Conservation (phyloP, 2,329 filamentous ascomycete genomes). For the Alternaria consortialis region DNA sequence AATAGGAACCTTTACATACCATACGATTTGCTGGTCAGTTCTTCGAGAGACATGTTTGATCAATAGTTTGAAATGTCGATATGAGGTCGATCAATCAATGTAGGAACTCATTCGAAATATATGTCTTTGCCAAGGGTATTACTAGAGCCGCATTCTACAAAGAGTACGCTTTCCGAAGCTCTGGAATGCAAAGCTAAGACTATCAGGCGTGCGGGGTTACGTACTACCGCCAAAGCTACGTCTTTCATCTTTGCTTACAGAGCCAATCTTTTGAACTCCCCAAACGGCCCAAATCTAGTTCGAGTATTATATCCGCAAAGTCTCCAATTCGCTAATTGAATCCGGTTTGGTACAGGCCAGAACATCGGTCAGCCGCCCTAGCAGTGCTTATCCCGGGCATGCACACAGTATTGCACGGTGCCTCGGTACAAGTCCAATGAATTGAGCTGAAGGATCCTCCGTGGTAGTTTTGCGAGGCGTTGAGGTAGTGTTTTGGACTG, state of each 20-base stretch:
- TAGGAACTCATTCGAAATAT: background rate
- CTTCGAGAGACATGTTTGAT: constrained; percentile 32
- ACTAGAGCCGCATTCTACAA: background rate
- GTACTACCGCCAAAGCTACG: background rate
- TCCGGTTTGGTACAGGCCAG: background rate
- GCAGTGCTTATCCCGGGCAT: background rate
- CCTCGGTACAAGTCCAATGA: too few relatives aligned
- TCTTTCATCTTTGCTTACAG: background rate
- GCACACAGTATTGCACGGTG: background rate
- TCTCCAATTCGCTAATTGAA: background rate
- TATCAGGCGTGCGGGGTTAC: background rate
- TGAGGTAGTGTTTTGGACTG: background rate
- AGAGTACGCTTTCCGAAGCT: background rate
- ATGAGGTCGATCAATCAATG: background rate
- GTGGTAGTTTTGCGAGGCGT: background rate
- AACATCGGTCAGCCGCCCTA: background rate
- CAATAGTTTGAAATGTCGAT: background rate
- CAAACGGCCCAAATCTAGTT: background rate
- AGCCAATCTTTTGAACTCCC: background rate
- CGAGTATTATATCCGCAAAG: background rate
- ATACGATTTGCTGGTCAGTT: constrained; percentile 35
- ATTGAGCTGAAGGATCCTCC: background rate
- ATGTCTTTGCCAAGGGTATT: background rate
- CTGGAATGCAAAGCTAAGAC: background rate
- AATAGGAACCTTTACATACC: background rate